Percentiles rank a stretch among this genome's conserved stretches.
phyloP scores from a whole-genome alignment of 75 land plant genomes.

The Pseudotsuga menziesii region DNA sequence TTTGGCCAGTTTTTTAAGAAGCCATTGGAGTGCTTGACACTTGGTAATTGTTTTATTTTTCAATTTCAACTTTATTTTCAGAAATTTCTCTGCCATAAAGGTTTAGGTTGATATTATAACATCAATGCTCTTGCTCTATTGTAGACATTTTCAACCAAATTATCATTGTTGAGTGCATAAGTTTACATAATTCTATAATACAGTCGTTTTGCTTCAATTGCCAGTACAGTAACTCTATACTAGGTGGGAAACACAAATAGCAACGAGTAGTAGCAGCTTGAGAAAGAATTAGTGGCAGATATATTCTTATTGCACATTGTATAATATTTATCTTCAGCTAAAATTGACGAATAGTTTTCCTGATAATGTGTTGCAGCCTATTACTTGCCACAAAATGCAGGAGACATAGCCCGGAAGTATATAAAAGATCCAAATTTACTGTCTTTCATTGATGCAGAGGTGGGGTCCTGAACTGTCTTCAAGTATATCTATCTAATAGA shows the following conservation, averaged over 20 bases:
- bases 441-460: constrained; percentile 97
- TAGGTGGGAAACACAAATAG: constrained; percentile 6
- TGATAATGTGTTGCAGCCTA: constrained; percentile 55
- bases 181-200: neutral
- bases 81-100: neutral
- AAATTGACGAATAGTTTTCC: neutral
- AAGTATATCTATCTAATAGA: neutral
- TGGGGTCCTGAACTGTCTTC: constrained; percentile 12
- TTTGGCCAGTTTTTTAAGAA: constrained; percentile 94
- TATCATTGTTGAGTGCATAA: neutral
- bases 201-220: neutral
- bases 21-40: constrained; percentile 91
- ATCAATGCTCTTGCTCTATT: neutral
- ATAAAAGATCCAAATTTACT: constrained; percentile 84
- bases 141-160: too few relatives aligned
- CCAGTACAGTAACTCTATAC: neutral
- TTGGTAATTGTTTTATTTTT: constrained; percentile 52
- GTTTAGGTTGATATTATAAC: neutral
- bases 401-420: constrained; percentile 82
- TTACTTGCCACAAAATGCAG: constrained; percentile 98
- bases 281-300: neutral
- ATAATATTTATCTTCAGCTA: neutral
- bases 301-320: neutral
- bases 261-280: neutral
- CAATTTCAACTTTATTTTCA: neutral